Conservation (phyloP, 306 rosid species). For the Pyrus communis region DNA sequence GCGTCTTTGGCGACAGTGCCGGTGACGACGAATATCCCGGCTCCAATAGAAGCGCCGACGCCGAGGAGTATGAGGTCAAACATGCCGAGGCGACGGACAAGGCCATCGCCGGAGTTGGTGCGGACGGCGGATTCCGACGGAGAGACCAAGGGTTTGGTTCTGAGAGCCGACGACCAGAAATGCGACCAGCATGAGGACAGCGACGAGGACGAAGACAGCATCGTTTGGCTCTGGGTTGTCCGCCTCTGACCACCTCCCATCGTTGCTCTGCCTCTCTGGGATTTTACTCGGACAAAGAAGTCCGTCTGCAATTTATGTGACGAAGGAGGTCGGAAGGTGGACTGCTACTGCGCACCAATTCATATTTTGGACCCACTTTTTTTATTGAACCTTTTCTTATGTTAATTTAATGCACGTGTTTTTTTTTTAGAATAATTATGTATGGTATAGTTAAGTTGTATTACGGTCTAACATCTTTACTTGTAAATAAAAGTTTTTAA, state of each 20-base stretch:
- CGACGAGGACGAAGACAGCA: conserved; percentile 20
- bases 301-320: not conserved
- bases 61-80: conserved; percentile 84
- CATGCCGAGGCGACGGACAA: conserved; percentile 74
- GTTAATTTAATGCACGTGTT: not conserved
- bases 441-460: not conserved
- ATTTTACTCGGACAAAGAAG: not conserved
- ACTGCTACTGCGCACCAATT: too few relatives aligned
- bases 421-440: not conserved
- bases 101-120: conserved; percentile 48
- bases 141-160: conserved; percentile 47
- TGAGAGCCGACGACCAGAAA: conserved; percentile 72
- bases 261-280: not conserved
- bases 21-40: conserved; percentile 87
- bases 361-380: not conserved
- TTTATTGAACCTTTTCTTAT: not conserved
- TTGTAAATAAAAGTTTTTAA: too few relatives aligned
- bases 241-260: conserved; percentile 17
- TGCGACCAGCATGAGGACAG: conserved; percentile 34
- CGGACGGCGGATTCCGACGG: conserved; percentile 46
- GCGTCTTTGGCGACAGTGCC: conserved; percentile 93
- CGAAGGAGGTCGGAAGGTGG: not conserved
- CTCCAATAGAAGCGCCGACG: conserved; percentile 91
- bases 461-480: rapidly evolving
- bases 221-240: conserved; percentile 2